These are phyloP conservation scores for Thraustochytrium sp. DNA, from an alignment of 352 stramenopile genomes.

Conservation along the genomic window DNA sequence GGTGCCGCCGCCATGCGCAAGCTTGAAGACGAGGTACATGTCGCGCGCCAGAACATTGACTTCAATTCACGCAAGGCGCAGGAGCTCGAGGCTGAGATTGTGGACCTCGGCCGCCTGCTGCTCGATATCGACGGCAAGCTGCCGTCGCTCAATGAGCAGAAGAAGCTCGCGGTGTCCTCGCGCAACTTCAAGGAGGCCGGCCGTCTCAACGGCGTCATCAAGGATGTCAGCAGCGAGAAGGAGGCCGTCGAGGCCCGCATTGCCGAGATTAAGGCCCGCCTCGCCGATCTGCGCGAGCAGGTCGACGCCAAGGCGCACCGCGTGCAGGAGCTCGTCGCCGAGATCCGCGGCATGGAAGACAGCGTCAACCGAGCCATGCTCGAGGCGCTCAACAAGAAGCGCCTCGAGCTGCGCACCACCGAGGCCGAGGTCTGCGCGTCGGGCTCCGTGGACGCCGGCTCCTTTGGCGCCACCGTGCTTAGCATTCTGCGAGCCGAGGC, in stretches of 20 bases:
- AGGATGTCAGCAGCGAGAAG: slow-evolving; percentile 8
- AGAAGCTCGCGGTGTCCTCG: slow-evolving; percentile 25
- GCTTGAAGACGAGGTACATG: slow-evolving; percentile 16
- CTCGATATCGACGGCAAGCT: slow-evolving; percentile 33
- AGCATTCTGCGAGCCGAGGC: not conserved
- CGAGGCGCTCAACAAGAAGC: not conserved
- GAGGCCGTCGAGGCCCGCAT: not conserved
- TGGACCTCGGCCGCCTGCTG: not conserved
- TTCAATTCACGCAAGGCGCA: slow-evolving; percentile 17
- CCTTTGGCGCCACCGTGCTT: slow-evolving; percentile 30
- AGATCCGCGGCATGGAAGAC: slow-evolving; percentile 9
- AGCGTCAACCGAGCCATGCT: not conserved
- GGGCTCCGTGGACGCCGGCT: not conserved
- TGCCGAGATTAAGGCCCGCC: not conserved
- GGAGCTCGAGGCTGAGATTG: slow-evolving; percentile 10
- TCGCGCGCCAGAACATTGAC: slow-evolving; percentile 12
- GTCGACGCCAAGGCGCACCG: not conserved
- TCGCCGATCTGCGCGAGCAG: not conserved
- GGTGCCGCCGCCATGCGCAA: not conserved
- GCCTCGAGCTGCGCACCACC: not conserved
- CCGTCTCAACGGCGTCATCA: slow-evolving; percentile 1
- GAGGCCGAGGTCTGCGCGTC: not conserved
- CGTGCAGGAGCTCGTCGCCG: not conserved
- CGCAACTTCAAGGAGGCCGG: slow-evolving; percentile 41
- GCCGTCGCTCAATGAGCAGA: slow-evolving; percentile 23